Conservation (phyloP, 768 basidiomycete species). For the Leucocoprinus leucothites region DNA sequence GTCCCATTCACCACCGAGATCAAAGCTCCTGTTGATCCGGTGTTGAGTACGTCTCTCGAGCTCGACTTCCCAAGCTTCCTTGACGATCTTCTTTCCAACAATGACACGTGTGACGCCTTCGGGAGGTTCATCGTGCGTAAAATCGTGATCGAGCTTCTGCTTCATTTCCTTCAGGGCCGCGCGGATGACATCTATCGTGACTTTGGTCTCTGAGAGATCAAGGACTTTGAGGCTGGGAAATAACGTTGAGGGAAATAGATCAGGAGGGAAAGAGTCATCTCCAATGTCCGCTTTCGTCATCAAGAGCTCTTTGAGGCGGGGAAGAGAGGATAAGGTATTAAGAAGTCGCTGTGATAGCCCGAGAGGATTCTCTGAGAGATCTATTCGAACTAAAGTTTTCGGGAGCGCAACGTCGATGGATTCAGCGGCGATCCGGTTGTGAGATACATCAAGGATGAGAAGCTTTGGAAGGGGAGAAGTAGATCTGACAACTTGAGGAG, state of each 20-base stretch:
- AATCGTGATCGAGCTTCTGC: conserved; percentile 52
- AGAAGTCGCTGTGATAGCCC: conserved; percentile 42
- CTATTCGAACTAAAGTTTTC: conserved; percentile 47
- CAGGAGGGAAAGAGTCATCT: conserved; percentile 53
- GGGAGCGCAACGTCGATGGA: conserved; percentile 58
- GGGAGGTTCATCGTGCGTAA: conserved; percentile 49
- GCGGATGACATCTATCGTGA: conserved; percentile 43
- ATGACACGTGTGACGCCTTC: conserved; percentile 52
- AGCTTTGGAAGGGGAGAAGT: conserved; percentile 65
- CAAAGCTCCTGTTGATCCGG: conserved; percentile 31
- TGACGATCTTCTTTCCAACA: conserved; percentile 67
- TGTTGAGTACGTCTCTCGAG: conserved; percentile 51
- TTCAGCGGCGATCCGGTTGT: conserved; percentile 59
- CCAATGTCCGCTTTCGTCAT: conserved; percentile 56
- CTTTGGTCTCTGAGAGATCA: conserved; percentile 66
- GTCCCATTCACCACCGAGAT: conserved; percentile 29
- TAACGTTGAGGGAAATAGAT: conserved; percentile 26
- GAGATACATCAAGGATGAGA: conserved; percentile 56
- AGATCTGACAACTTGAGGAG: conserved; percentile 58
- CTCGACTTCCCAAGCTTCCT: conserved; percentile 81
- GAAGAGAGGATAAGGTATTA: conserved; percentile 42
- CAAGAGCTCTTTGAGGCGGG: conserved; percentile 53
- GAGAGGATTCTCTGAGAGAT: conserved; percentile 69
- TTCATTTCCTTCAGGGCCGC: conserved; percentile 43
- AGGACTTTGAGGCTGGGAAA: conserved; percentile 57